Conservation (phyloP, 2,329 filamentous ascomycete genomes). For the Fusarium xyrophilum region DNA sequence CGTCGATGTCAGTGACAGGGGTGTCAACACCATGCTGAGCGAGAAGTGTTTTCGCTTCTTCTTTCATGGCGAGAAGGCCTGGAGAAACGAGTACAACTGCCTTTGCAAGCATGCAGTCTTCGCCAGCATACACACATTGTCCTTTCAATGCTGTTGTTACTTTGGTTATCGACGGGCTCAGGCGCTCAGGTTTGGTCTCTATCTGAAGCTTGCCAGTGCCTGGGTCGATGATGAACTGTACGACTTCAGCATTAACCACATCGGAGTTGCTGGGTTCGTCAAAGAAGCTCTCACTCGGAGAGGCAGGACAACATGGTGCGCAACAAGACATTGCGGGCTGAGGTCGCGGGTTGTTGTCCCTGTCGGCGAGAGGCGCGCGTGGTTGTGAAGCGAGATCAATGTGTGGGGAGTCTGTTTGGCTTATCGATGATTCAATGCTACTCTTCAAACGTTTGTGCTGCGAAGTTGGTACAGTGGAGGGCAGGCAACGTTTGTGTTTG, state of each 20-base stretch:
- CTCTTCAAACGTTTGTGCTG: conserved; percentile 33
- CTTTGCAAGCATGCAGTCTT: conserved; percentile 49
- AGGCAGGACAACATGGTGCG: not conserved
- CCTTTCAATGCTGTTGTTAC: not conserved
- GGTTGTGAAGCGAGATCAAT: not conserved
- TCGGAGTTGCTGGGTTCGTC: not conserved
- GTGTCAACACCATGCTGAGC: conserved; percentile 51
- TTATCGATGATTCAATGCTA: not conserved
- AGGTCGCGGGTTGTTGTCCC: conserved; percentile 37
- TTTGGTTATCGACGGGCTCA: not conserved
- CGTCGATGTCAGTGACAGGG: conserved; percentile 45
- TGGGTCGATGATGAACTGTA: not conserved
- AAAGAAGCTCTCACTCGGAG: not conserved
- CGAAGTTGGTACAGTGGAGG: not conserved
- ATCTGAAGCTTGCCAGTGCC: not conserved
- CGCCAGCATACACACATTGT: conserved; percentile 45
- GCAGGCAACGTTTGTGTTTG: conserved; percentile 3
- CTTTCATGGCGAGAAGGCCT: conserved; percentile 46
- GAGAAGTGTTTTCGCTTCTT: conserved; percentile 50
- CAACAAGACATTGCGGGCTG: conserved; percentile 9
- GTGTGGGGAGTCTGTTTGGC: not conserved
- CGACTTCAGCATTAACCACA: conserved; percentile 12
- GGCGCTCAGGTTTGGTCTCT: not conserved
- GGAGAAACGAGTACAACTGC: conserved; percentile 52
- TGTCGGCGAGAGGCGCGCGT: conserved; percentile 35